Conservation (phyloP, 2,329 filamentous ascomycete species). For the Pyricularia pennisetigena region DNA sequence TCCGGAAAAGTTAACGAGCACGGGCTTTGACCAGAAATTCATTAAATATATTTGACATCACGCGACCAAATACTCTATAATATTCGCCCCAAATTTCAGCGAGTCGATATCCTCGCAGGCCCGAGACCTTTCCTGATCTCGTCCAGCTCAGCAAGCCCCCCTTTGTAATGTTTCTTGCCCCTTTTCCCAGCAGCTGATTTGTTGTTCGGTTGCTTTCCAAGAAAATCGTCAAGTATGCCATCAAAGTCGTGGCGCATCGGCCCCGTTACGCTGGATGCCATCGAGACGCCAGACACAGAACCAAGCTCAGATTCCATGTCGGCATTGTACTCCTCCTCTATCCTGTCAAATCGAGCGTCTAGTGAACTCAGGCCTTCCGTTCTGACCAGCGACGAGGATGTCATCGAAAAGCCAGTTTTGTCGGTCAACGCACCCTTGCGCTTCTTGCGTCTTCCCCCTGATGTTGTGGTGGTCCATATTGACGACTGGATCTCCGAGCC, state of each 20-base stretch:
- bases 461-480: conserved; percentile 65
- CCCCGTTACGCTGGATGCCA: conserved; percentile 56
- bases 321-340: conserved; percentile 66
- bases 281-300: conserved; percentile 52
- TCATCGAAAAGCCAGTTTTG: conserved; percentile 88
- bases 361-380: conserved; percentile 80
- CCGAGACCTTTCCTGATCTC: conserved; percentile 77
- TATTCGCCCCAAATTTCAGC: not conserved
- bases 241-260: conserved; percentile 73
- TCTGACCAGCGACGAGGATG: conserved; percentile 87
- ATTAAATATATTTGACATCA: not conserved
- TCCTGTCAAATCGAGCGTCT: conserved; percentile 83
- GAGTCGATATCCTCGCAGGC: conserved; percentile 50
- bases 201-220: conserved; percentile 55
- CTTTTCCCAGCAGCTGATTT: conserved; percentile 56
- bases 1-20: not conserved
- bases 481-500: conserved; percentile 59
- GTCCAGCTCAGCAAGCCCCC: conserved; percentile 78
- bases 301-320: conserved; percentile 34
- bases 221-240: conserved; percentile 84
- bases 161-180: conserved; percentile 57
- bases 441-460: conserved; percentile 81
- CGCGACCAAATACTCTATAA: not conserved
- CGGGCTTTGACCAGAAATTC: not conserved
- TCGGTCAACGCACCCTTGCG: conserved; percentile 88